Evolutionary conservation across 2,329 filamentous ascomycete genomes (phyloP), one percentile per base, ranked within the genome.

Genomic region (Sporothrix curviconia): DNA sequence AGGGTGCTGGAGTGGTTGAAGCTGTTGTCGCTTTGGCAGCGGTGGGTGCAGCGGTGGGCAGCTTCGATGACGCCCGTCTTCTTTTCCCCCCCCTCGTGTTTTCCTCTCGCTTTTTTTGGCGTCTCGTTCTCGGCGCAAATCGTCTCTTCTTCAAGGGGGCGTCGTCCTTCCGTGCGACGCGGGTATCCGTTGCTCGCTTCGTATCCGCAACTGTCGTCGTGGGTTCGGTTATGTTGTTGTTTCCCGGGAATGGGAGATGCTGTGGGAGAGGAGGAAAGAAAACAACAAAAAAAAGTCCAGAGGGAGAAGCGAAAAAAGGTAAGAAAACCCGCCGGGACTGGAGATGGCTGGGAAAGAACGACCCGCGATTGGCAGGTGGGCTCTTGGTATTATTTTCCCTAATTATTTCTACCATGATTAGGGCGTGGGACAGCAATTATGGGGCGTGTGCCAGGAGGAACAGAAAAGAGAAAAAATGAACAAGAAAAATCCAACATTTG

Each of bases 281-380:
- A 46, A 39, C n/a, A 46, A 58, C n/a, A 15, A 42, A 30, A 19
- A 14, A 47, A 39, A 37, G 40, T 11, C 44, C 49, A 55, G 57
- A 46, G 39, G 34, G 30, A 24, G 22, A 34, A 52, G 24, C 2
- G 40, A 32, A 44, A 36, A 52, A 56, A n/a, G 15, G 42, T 28
- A 40, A 40, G 40, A n/a, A 19, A 36, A 39, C 49, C 15, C 28
- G 50, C 50, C 34, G 42, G 43, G 46, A 50, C 56, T 46, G 42
- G 50, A 40, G 50, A 58, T 57, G 54, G 54, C 57, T 56, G 57
- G 52, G 57, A 51, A 25, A 15, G 44, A 32, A 11, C 28, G 42
- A 32, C 54, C 43, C 36, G 44, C 47, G 43, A 55, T 58, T 58
- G 57, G 57, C 53, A 53, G 36, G 39, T 42, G 56, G 50, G 50